phyloP scores from a whole-genome alignment of 2,329 filamentous ascomycete genomes.

The Xylogone sp. region DNA sequence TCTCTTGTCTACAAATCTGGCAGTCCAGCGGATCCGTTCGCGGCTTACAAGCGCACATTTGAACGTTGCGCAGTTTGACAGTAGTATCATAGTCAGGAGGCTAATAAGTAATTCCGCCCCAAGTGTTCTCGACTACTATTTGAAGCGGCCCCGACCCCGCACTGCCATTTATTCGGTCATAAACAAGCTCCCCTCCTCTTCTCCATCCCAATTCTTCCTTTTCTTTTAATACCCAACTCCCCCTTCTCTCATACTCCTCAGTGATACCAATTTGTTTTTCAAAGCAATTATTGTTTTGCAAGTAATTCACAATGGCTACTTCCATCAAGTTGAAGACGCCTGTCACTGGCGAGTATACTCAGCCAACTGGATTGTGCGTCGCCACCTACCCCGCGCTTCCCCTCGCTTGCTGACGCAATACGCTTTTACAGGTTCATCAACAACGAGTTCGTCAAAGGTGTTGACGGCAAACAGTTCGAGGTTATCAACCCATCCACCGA shows the following conservation, averaged over 20 bases:
- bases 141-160: background rate
- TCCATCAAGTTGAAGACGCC: constrained; percentile 25
- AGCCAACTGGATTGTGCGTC: constrained; percentile 39
- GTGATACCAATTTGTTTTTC: background rate
- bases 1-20: too few relatives aligned
- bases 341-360: constrained; percentile 27
- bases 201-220: background rate
- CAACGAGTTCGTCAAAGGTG: constrained; percentile 81
- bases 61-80: too few relatives aligned
- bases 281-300: background rate
- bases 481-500: constrained; percentile 86
- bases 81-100: too few relatives aligned
- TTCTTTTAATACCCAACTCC: background rate
- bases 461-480: constrained; percentile 87
- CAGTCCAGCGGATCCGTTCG: too few relatives aligned
- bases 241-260: background rate
- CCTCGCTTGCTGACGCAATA: background rate
- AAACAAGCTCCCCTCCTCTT: background rate
- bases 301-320: constrained; percentile 20
- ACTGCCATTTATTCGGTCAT: background rate
- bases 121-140: too few relatives aligned
- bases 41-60: too few relatives aligned
- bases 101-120: too few relatives aligned
- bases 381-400: constrained; percentile 12
- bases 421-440: constrained; percentile 63